These are phyloP conservation scores for Coniochaeta prunicola DNA, from an alignment of 2,329 filamentous ascomycete genomes.

Conservation along the genomic window DNA sequence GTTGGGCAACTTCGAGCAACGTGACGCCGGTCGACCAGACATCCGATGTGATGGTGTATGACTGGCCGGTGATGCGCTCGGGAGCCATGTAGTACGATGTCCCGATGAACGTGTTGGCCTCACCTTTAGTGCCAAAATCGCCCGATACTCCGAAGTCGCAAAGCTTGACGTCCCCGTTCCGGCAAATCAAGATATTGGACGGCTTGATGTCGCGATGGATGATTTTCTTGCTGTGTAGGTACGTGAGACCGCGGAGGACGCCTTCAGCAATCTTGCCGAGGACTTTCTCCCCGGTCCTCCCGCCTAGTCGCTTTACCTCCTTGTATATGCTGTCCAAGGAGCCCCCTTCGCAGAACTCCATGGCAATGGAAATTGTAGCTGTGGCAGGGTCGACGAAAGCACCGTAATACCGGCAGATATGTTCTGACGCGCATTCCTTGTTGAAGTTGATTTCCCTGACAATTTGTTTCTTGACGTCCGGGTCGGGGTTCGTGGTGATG, in stretches of 20 bases:
- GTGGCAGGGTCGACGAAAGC: constrained; percentile 95
- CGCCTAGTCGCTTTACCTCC: constrained; percentile 91
- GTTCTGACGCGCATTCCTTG: constrained; percentile 90
- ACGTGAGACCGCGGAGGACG: constrained; percentile 86
- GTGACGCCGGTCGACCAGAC: constrained; percentile 98
- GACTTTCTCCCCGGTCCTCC: constrained; percentile 93
- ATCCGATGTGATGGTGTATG: constrained; percentile 96
- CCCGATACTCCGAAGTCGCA: constrained; percentile 98
- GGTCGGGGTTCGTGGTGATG: constrained; percentile 96
- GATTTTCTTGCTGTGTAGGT: constrained; percentile 91
- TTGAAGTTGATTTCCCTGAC: constrained; percentile 95
- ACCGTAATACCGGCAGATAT: constrained; percentile 96
- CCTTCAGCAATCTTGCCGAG: constrained; percentile 95
- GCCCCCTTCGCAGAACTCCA: constrained; percentile 98
- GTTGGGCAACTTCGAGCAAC: constrained; percentile 96
- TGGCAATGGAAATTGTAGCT: constrained; percentile 94
- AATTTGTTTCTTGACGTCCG: constrained; percentile 97
- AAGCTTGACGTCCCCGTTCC: constrained; percentile 89
- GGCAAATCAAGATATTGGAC: constrained; percentile 90
- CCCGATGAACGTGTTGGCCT: constrained; percentile 97
- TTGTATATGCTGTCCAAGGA: constrained; percentile 95
- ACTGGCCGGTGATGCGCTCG: constrained; percentile 94
- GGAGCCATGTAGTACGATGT: constrained; percentile 99
- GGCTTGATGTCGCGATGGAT: constrained; percentile 99
- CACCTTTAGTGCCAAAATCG: constrained; percentile 96